A percentile compares a stretch with the other conserved stretches of the same genome.
Conservation (phyloP, 2,329 filamentous ascomycete genomes). For the Botrytis tulipae region DNA sequence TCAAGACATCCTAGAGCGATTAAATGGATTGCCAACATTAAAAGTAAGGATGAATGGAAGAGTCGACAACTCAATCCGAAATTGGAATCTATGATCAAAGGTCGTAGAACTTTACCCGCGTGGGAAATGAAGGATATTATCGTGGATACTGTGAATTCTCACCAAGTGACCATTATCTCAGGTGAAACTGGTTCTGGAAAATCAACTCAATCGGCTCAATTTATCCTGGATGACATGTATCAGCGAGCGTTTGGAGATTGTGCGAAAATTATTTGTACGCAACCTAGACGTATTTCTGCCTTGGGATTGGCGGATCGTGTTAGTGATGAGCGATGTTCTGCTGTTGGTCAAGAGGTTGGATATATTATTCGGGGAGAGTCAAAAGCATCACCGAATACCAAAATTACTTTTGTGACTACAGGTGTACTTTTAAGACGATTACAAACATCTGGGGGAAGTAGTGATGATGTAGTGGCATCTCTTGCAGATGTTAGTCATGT, state of each 20-base stretch:
- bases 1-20: slow-evolving; percentile 57
- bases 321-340: slow-evolving; percentile 81
- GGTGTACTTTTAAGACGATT: slow-evolving; percentile 86
- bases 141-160: slow-evolving; percentile 67
- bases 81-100: slow-evolving; percentile 72
- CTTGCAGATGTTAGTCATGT: slow-evolving; percentile 90
- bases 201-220: slow-evolving; percentile 95
- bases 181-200: slow-evolving; percentile 97
- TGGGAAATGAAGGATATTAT: slow-evolving; percentile 81
- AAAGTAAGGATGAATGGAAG: slow-evolving; percentile 68
- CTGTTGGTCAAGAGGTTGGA: slow-evolving; percentile 83
- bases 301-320: slow-evolving; percentile 92
- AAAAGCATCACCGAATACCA: slow-evolving; percentile 67
- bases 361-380: slow-evolving; percentile 91
- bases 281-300: slow-evolving; percentile 91
- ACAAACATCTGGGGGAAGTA: slow-evolving; percentile 81
- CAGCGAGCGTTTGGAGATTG: slow-evolving; percentile 68
- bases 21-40: slow-evolving; percentile 58
- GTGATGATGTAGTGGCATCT: slow-evolving; percentile 76
- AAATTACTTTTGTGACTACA: slow-evolving; percentile 93
- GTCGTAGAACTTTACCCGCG: slow-evolving; percentile 74
- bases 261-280: slow-evolving; percentile 92
- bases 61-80: slow-evolving; percentile 61
- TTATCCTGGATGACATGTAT: slow-evolving; percentile 89
- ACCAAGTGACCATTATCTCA: slow-evolving; percentile 93